Evolutionary conservation across 108 stramenopile species (phyloP).

Genomic region (Epipyxis sp.): DNA sequence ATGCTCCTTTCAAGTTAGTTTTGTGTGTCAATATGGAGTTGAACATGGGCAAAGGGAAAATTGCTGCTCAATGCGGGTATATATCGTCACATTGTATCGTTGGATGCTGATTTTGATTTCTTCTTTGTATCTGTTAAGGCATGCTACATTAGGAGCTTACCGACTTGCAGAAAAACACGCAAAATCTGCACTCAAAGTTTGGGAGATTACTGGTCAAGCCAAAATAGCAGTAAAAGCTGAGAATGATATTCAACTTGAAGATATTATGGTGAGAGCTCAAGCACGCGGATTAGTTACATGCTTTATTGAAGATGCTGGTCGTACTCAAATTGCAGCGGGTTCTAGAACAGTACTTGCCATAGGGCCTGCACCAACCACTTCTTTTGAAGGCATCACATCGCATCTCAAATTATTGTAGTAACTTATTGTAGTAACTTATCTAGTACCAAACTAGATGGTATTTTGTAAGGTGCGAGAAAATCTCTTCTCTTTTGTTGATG

Average conservation of each 20-base stretch:
- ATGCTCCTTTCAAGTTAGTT: slow-evolving; percentile 54
- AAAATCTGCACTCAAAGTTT: slow-evolving; percentile 53
- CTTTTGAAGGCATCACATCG: slow-evolving; percentile 73
- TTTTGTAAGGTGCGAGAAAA: too few species aligned
- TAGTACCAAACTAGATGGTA: too few species aligned
- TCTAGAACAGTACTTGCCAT: slow-evolving; percentile 79
- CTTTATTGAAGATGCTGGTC: slow-evolving; percentile 82
- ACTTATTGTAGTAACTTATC: too few species aligned
- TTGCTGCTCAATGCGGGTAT: slow-evolving; percentile 53
- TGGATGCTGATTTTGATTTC: too few species aligned
- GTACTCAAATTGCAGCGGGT: slow-evolving; percentile 88
- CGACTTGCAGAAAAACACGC: not conserved
- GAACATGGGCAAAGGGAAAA: slow-evolving; percentile 57
- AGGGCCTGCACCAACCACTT: slow-evolving; percentile 72
- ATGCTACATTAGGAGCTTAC: slow-evolving; percentile 51
- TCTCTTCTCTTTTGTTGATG: too few species aligned
- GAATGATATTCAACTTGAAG: slow-evolving; percentile 62
- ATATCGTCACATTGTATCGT: too few species aligned
- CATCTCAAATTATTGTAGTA: slow-evolving; percentile 87
- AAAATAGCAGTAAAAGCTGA: slow-evolving; percentile 85
- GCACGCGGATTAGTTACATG: slow-evolving; percentile 68
- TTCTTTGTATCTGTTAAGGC: too few species aligned
- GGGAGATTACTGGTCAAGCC: slow-evolving; percentile 79
- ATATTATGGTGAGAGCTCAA: slow-evolving; percentile 63
- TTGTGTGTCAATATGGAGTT: slow-evolving; percentile 51